Percentiles rank a stretch among this genome's conserved stretches.
Conservation (phyloP, 768 basidiomycete species). For the Mycena maculata region DNA sequence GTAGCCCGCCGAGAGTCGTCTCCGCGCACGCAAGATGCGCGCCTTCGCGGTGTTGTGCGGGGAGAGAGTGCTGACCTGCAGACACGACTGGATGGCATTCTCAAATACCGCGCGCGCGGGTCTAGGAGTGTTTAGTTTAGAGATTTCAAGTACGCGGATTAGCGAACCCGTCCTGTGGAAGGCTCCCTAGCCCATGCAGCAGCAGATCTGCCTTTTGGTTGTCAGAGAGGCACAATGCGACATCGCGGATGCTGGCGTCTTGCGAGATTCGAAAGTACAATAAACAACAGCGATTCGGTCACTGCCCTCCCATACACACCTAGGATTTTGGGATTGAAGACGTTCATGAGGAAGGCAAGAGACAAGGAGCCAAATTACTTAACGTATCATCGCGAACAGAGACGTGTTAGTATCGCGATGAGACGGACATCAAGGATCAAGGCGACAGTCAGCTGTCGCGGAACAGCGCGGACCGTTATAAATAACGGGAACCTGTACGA, state of each 20-base stretch:
- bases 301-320: too few relatives aligned
- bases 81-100: conserved; percentile 79
- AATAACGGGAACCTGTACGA: too few relatives aligned
- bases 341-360: conserved; percentile 53
- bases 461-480: too few relatives aligned
- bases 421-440: neutral
- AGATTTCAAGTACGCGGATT: conserved; percentile 29
- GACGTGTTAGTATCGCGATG: neutral
- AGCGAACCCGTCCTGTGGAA: conserved; percentile 78
- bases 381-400: conserved; percentile 1
- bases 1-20: conserved; percentile 69
- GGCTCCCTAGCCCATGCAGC: conserved; percentile 84
- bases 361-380: neutral
- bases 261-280: too few relatives aligned
- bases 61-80: conserved; percentile 66
- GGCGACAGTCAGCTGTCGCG: too few relatives aligned
- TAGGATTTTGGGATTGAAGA: conserved; percentile 82
- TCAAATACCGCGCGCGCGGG: conserved; percentile 74
- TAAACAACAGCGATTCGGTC: too few relatives aligned
- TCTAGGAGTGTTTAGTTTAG: conserved; percentile 38
- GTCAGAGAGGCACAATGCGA: conserved; percentile 65
- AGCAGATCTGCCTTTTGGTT: conserved; percentile 78
- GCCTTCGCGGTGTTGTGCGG: conserved; percentile 67
- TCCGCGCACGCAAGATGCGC: conserved; percentile 74
- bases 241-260: conserved; percentile 82